Conservation (phyloP, 306 rosid species). For the Geum urbanum region DNA sequence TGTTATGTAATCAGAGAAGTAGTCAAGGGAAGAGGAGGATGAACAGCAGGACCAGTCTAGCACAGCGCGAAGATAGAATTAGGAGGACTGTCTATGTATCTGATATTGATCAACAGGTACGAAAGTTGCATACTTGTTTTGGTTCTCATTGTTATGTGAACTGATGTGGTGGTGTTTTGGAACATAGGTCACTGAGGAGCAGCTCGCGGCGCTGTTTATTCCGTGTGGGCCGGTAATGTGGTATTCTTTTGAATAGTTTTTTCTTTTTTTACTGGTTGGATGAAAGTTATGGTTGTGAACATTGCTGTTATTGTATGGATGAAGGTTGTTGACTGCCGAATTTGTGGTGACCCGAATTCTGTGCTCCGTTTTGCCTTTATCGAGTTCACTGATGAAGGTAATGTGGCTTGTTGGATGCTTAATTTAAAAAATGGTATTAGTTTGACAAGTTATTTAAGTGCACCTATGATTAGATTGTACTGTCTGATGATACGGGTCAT, state of each 20-base stretch:
- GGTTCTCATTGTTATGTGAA: background rate
- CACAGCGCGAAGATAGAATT: slow-evolving; percentile 40
- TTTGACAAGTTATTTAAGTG: background rate
- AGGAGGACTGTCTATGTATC: slow-evolving; percentile 47
- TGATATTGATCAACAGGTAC: slow-evolving; percentile 48
- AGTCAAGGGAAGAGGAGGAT: slow-evolving; percentile 39
- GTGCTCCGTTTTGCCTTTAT: slow-evolving; percentile 47
- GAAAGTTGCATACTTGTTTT: background rate
- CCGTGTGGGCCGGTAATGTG: slow-evolving; percentile 40
- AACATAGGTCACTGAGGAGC: slow-evolving; percentile 42
- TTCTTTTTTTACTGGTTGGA: background rate
- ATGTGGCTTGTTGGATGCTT: background rate
- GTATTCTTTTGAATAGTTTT: background rate
- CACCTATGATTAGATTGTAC: background rate
- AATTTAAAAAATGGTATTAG: background rate
- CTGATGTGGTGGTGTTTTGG: slow-evolving; percentile 5
- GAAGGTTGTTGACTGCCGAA: slow-evolving; percentile 47
- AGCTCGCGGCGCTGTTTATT: slow-evolving; percentile 38
- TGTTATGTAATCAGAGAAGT: slow-evolving; percentile 26
- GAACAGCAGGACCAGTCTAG: slow-evolving; percentile 38
- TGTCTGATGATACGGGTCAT: background rate
- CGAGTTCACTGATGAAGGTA: slow-evolving; percentile 44
- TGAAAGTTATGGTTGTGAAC: background rate
- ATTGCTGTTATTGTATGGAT: background rate
- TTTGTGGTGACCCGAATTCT: slow-evolving; percentile 45